Evolutionary conservation across 805 yeast species (phyloP).

Genomic region (Vanderwaltozyma tropicalis): DNA sequence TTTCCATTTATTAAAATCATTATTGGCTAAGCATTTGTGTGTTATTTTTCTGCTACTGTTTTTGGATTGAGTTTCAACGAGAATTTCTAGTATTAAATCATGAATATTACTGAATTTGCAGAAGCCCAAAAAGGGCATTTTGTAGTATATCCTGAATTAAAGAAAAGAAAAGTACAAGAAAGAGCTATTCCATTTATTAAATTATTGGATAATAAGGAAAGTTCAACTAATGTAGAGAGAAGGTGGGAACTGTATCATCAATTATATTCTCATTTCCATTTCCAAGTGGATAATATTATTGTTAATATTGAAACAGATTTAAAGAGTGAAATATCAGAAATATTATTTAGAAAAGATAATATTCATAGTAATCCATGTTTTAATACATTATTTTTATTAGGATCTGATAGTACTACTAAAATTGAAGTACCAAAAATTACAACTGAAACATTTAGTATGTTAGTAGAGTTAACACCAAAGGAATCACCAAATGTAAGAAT

Average conservation of each 20-base stretch:
- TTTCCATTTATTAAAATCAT: too few relatives aligned
- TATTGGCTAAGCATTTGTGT: too few relatives aligned
- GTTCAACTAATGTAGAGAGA: slow-evolving; percentile 26
- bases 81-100: too few relatives aligned
- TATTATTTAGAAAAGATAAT: slow-evolving; percentile 10
- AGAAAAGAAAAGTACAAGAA: slow-evolving; percentile 2
- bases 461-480: slow-evolving; percentile 30
- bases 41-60: too few relatives aligned
- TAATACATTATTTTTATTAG: slow-evolving; percentile 33
- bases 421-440: slow-evolving; percentile 26
- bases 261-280: slow-evolving; percentile 25
- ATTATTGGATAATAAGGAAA: slow-evolving; percentile 36
- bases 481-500: slow-evolving; percentile 31
- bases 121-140: slow-evolving; percentile 26
- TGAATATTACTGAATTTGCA: slow-evolving; percentile 16
- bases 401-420: slow-evolving; percentile 35
- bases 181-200: slow-evolving; percentile 32
- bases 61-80: too few relatives aligned
- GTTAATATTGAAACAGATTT: slow-evolving; percentile 29
- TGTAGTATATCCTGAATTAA: slow-evolving; percentile 13
- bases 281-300: slow-evolving; percentile 22
- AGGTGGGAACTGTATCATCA: slow-evolving; percentile 35
- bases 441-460: slow-evolving; percentile 12
- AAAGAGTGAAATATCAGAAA: slow-evolving; percentile 25
- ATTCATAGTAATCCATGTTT: slow-evolving; percentile 10